Conservation (phyloP, 805 yeast genomes). For the Metschnikowia matae region DNA sequence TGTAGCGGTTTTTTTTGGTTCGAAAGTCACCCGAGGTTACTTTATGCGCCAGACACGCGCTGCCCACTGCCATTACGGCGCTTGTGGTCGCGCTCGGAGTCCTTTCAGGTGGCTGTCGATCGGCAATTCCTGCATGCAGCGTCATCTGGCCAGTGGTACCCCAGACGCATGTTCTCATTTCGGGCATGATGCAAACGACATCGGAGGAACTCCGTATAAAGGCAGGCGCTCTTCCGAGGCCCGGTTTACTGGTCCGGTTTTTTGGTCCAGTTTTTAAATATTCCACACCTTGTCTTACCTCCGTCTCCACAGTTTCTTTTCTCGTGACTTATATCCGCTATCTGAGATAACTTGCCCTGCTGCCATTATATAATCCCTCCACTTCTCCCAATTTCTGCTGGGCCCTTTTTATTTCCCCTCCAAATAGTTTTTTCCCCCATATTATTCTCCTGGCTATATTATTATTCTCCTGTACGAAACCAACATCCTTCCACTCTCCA, state of each 20-base stretch:
- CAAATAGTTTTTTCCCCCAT: too few species aligned
- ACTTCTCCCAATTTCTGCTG: too few species aligned
- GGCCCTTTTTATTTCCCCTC: too few species aligned
- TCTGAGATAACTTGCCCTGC: too few species aligned
- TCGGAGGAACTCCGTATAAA: constrained; percentile 16
- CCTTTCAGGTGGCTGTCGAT: neutral
- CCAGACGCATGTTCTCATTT: constrained; percentile 18
- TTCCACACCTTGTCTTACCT: neutral
- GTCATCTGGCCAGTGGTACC: constrained; percentile 13
- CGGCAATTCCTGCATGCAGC: constrained; percentile 4
- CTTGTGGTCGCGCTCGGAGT: constrained; percentile 6
- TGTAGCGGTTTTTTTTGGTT: neutral
- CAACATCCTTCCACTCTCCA: too few species aligned
- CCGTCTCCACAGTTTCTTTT: neutral
- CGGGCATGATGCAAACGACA: constrained; percentile 16
- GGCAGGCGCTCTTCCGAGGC: constrained; percentile 5
- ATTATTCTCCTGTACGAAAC: too few species aligned
- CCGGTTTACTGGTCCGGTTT: neutral
- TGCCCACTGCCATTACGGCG: neutral
- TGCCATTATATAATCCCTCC: too few species aligned
- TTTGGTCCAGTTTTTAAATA: neutral
- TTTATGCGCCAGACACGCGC: constrained; percentile 1
- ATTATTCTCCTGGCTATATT: too few species aligned
- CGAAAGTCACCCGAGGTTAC: constrained; percentile 12
- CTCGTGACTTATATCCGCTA: too few species aligned